Percentiles rank a stretch among this genome's conserved stretches.
Conservation (phyloP, 2,329 filamentous ascomycete species). For the Apiospora aurea region DNA sequence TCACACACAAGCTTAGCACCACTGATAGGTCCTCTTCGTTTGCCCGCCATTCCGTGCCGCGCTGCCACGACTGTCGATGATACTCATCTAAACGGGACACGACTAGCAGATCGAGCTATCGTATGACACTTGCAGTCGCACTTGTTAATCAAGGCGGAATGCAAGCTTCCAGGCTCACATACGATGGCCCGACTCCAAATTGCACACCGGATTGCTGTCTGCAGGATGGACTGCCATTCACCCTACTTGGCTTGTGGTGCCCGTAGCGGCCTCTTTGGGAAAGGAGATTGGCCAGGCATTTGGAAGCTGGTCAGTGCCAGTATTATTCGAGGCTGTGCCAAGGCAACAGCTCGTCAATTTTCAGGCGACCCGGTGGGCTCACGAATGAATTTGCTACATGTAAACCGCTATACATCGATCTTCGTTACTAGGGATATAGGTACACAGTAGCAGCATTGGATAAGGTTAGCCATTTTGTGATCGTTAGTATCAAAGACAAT, state of each 20-base stretch:
- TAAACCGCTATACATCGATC: neutral
- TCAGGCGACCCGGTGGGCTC: neutral
- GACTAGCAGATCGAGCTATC: neutral
- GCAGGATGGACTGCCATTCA: neutral
- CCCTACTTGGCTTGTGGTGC: neutral
- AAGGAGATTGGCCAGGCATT: neutral
- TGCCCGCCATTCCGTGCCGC: neutral
- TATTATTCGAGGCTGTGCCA: neutral
- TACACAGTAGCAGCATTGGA: neutral
- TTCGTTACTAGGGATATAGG: neutral
- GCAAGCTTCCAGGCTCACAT: neutral
- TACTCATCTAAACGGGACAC: neutral
- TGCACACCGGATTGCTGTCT: too few species aligned
- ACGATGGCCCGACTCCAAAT: too few species aligned
- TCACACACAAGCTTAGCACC: neutral
- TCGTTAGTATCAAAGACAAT: neutral
- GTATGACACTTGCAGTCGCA: conserved; percentile 8
- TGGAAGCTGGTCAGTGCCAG: neutral
- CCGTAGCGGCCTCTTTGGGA: neutral
- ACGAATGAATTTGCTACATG: neutral
- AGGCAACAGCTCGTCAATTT: neutral
- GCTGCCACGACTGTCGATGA: neutral
- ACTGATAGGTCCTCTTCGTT: neutral
- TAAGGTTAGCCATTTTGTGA: neutral
- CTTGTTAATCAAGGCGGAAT: neutral